phyloP scores from a whole-genome alignment of 441 rosid genomes.

The Theobroma grandiflorum region DNA sequence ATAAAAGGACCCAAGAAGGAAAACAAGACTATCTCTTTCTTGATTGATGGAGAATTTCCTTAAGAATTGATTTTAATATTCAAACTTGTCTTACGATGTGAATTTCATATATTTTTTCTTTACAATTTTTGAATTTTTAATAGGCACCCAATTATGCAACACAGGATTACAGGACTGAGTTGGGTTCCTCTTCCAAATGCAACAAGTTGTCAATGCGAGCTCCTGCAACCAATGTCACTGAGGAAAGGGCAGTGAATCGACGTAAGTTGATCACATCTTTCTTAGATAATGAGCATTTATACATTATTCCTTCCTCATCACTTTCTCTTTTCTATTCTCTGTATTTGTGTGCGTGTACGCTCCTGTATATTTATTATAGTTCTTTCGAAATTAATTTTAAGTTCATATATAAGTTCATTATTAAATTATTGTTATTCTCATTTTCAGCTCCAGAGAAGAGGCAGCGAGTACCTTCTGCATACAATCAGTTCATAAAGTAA shows the following conservation, averaged over 20 bases:
- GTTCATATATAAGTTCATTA: not conserved
- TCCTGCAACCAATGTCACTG: conserved; percentile 37
- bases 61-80: not conserved
- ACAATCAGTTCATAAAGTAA: conserved; percentile 97
- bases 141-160: conserved; percentile 51
- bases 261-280: conserved; percentile 50
- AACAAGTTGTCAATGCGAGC: conserved; percentile 58
- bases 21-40: not conserved
- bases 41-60: not conserved
- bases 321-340: no score
- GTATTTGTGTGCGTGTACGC: not conserved
- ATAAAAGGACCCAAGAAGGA: not conserved
- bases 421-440: conserved; percentile 41
- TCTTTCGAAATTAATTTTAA: no score
- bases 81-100: not conserved
- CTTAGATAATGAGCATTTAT: not conserved
- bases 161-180: conserved; percentile 57
- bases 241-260: conserved; percentile 70
- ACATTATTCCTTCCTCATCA: not conserved
- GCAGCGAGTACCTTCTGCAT: conserved; percentile 97
- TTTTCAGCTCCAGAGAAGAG: conserved; percentile 94
- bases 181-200: conserved; percentile 72
- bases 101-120: not conserved
- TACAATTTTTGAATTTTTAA: not conserved
- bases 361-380: not conserved